phyloP scores from a whole-genome alignment of 352 stramenopile genomes.

The Phytophthora ramorum region DNA sequence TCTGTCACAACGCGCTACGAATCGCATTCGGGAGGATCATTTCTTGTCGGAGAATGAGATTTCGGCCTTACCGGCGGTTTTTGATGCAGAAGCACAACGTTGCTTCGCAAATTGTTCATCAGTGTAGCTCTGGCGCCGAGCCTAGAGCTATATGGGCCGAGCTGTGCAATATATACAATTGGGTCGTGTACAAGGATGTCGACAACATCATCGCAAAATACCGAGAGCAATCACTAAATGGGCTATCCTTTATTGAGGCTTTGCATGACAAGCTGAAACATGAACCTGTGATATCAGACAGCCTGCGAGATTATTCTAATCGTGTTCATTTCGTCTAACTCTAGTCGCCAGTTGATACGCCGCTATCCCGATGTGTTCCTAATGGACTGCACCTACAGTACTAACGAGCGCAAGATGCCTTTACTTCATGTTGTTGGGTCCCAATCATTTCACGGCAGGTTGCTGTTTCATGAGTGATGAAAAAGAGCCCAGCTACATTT shows the following conservation, averaged over 20 bases:
- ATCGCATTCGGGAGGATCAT: not conserved
- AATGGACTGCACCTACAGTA: not conserved
- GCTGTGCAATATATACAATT: not conserved
- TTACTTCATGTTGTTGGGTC: not conserved
- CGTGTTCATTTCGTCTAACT: not conserved
- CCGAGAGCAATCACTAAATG: not conserved
- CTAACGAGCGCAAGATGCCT: not conserved
- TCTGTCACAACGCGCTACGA: not conserved
- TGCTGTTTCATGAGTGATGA: not conserved
- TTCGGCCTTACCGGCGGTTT: not conserved
- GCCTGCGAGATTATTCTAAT: not conserved
- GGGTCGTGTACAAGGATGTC: not conserved
- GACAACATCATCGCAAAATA: not conserved
- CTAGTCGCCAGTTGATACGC: not conserved
- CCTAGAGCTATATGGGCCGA: not conserved
- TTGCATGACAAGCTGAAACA: not conserved
- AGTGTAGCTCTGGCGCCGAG: not conserved
- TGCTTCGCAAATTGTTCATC: not conserved
- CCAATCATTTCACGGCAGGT: not conserved
- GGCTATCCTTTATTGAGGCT: not conserved
- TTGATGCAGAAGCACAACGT: not conserved
- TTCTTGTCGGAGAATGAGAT: not conserved
- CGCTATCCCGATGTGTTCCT: not conserved
- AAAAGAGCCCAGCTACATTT: not conserved
- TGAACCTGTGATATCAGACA: not conserved